Conservation (phyloP, 352 stramenopile genomes). For the Phytophthora constricta region DNA sequence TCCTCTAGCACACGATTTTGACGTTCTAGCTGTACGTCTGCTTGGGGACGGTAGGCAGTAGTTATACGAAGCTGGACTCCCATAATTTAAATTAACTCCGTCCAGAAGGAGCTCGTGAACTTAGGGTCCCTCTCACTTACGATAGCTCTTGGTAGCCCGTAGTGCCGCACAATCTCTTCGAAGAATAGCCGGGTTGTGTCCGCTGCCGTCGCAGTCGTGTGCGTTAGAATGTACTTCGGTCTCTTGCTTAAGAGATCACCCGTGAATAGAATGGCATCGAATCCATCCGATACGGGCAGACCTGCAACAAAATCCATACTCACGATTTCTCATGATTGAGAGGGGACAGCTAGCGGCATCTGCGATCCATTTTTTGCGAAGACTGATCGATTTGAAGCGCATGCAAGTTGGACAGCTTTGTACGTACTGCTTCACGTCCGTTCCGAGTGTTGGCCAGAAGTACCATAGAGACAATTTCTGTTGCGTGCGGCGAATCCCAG, state of each 20-base stretch:
- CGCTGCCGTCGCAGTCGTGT: slow-evolving; percentile 6
- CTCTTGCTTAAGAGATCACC: slow-evolving; percentile 7
- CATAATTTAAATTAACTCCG: slow-evolving; percentile 11
- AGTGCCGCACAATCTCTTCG: background rate
- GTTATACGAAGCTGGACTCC: slow-evolving; percentile 4
- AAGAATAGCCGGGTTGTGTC: slow-evolving; percentile 1
- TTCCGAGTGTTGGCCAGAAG: background rate
- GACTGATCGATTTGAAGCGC: slow-evolving; percentile 9
- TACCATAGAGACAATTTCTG: slow-evolving; percentile 4
- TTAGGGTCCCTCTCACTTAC: slow-evolving; percentile 12
- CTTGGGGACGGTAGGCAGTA: slow-evolving; percentile 1
- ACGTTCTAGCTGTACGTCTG: background rate
- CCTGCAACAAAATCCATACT: slow-evolving; percentile 11
- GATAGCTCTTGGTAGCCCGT: slow-evolving; percentile 3
- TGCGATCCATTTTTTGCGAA: background rate
- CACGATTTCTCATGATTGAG: slow-evolving; percentile 4
- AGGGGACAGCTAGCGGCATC: slow-evolving; percentile 6
- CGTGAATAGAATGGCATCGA: slow-evolving; percentile 6
- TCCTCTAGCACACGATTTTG: background rate
- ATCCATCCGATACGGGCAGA: background rate
- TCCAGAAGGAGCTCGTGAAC: slow-evolving; percentile 11
- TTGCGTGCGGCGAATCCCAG: too few relatives aligned
- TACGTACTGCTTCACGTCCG: slow-evolving; percentile 6
- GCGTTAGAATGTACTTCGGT: slow-evolving; percentile 2
- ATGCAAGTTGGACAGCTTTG: slow-evolving; percentile 5